phyloP scores from a whole-genome alignment of 2,329 filamentous ascomycete species.

The Talaromyces sp. region DNA sequence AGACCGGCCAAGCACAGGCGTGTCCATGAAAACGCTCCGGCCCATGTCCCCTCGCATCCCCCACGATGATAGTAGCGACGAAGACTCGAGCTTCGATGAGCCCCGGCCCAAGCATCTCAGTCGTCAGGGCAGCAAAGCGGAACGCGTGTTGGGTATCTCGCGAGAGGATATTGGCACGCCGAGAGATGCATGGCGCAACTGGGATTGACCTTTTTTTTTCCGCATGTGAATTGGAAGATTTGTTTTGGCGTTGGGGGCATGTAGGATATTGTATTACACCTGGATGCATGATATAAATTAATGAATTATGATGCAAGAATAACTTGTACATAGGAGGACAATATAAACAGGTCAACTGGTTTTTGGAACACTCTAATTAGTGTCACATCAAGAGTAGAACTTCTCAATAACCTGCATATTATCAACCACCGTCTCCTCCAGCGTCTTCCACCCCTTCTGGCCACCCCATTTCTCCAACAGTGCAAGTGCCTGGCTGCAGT shows the following conservation, averaged over 20 bases:
- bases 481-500: neutral
- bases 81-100: conserved; percentile 19
- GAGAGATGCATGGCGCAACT: conserved; percentile 34
- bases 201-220: conserved; percentile 22
- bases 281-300: neutral
- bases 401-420: neutral
- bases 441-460: conserved; percentile 1
- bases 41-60: conserved; percentile 33
- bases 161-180: conserved; percentile 11
- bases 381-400: neutral
- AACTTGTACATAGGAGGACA: no score
- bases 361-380: no score
- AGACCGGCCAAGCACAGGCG: conserved; percentile 32
- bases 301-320: neutral
- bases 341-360: no score
- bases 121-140: conserved; percentile 5
- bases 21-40: conserved; percentile 38
- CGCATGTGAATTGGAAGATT: neutral
- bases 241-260: neutral
- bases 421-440: neutral
- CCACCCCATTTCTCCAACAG: conserved; percentile 6
- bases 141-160: conserved; percentile 3
- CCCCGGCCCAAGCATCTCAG: neutral
- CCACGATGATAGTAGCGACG: conserved; percentile 30
- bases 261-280: neutral